Base-by-base conservation (phyloP, 2,329 filamentous ascomycete genomes). In the Fusarium sp. region DNA sequence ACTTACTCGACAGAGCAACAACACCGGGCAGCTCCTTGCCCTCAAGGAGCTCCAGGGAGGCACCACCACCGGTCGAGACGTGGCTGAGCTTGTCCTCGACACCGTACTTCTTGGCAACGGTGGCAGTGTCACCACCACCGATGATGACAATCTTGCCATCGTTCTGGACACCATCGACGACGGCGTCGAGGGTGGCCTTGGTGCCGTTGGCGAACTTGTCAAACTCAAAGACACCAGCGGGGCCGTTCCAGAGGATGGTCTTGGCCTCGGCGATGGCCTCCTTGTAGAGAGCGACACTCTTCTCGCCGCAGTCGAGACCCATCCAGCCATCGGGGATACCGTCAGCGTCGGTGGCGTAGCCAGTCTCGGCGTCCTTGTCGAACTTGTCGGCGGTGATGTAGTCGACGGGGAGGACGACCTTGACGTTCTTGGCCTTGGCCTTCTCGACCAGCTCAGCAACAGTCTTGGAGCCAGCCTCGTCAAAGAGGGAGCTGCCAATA, bases 161-260 rank as follows among this genome's bases (percentile, higher is more conserved):
- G 58, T 83, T 82, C 85, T 94, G 88, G 70, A 93, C 93, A 71
- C 93, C 97, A 27, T 89, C 89, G 64, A 98, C 95, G 64, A 93
- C 95, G 67, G 95, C 94, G 81, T 98, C 94, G 78, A 99, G 92
- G 59, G 94, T 98, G 72, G 91, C 89, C 91, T 98, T 97, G 81
- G 97, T 99, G 79, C 95, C 97, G 73, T 89, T 92, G 81, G 95
- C 94, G 84, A 99, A 99, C 83, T 94, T 93, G 72, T 98, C 94
- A 82, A 98, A 93, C 90, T 99, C 97, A 81, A 99, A 99, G 78
- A 99, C 97, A 84, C 97, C 97, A 18, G 96, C 92, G 65, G 97
- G 97, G 66, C 97, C 97, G 88, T 99, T 99, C 97, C 97, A 99
- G 75, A 99, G 93, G 84, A 99, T 98, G 67, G 97, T 99, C 90